Percentiles rank a stretch among this genome's conserved stretches.
phyloP scores from a whole-genome alignment of 1,284 basidiomycete species.

The Marasmius sp. region DNA sequence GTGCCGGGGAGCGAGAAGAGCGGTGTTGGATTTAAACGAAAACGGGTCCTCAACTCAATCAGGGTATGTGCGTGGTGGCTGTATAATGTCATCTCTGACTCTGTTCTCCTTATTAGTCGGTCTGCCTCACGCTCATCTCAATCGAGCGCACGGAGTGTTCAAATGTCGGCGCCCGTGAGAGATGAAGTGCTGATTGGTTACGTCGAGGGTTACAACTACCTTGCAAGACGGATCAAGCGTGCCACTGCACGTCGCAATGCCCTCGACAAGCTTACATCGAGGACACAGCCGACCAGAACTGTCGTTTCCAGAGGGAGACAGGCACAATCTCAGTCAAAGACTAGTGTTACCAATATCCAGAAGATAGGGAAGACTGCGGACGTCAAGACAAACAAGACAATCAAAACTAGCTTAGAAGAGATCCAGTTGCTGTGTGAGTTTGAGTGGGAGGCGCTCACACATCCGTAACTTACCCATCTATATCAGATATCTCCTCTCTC shows the following conservation, averaged over 20 bases:
- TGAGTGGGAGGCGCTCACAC: slow-evolving; percentile 12
- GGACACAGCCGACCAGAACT: not conserved
- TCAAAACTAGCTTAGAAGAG: not conserved
- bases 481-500: slow-evolving; percentile 43
- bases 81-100: slow-evolving; percentile 18
- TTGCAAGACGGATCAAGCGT: slow-evolving; percentile 31
- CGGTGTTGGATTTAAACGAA: not conserved
- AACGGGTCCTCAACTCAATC: slow-evolving; percentile 7
- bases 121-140: not conserved
- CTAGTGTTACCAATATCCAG: not conserved
- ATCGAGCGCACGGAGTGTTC: not conserved
- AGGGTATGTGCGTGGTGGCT: not conserved
- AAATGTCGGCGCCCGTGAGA: slow-evolving; percentile 33
- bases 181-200: slow-evolving; percentile 58
- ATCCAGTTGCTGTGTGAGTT: slow-evolving; percentile 3
- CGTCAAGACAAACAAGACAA: not conserved
- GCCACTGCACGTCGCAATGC: slow-evolving; percentile 47
- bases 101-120: not conserved
- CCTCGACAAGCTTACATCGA: slow-evolving; percentile 56
- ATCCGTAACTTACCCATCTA: slow-evolving; percentile 42
- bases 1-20: slow-evolving; percentile 33
- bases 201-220: slow-evolving; percentile 55
- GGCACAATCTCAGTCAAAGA: not conserved
- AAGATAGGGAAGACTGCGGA: not conserved
- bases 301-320: not conserved